Evolutionary conservation across 805 yeast species (phyloP), one percentile per base, ranked within the genome.

Genomic region (Suhomyces prunicola): DNA sequence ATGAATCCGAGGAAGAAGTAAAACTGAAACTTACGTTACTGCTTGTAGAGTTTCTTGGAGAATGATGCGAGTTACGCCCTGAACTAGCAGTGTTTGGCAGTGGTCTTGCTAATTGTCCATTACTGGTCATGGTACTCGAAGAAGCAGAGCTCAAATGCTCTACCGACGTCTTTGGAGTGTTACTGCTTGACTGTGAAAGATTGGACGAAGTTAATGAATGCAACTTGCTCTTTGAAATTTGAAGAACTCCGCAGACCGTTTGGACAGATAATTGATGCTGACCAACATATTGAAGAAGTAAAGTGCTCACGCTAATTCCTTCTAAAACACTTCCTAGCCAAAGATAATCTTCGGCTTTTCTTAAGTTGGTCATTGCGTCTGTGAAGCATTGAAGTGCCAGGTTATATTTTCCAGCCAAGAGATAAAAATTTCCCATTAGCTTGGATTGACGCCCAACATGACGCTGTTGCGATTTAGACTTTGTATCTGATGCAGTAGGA

Each of bases 261-360:
- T 75, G 69, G 50, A 64, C 69, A 5, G 81, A 81, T 40, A 81
- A 61, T 49, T 77, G 83, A 53, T 78, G 79, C 2, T 77, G 71
- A 26, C 79, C 83, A 13, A 86, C 66, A 59, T 76, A 84, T 10
- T 86, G 77, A 47, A 89, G 72, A 50, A 91, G 67, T 5, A 87
- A 66, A 41, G 87, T 66, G 54, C 88, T 81, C 0, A 89, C 83
- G 0, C 87, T 87, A 9, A 91, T 71, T 0, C 92, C 90, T 60
- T 91, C 97, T n/a, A 93, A 65, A 0, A 97, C 84, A 27, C 93
- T 86, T 0, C 87, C 98, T 12, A 90, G 76, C 98, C 98, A 94
- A 7, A 94, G 71, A 60, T 81, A 80, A 65, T 94, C 99, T 48
- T 83, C 83, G 2, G 85, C 75, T 10, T 81, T 75, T 54, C 82